Conservation (phyloP, 306 rosid genomes). For the Cajanus cajan region DNA sequence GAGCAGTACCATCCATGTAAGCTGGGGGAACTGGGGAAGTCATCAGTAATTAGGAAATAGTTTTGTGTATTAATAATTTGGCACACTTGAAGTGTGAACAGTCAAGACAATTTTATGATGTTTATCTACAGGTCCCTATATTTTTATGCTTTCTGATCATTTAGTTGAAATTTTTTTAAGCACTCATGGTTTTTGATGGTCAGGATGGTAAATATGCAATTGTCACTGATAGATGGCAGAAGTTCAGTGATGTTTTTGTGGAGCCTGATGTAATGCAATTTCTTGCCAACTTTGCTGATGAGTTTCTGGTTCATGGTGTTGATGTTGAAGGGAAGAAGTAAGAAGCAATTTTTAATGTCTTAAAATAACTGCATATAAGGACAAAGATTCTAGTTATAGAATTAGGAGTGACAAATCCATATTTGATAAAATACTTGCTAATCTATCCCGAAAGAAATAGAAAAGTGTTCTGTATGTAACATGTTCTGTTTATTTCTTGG, state of each 20-base stretch:
- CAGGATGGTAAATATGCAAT: slow-evolving; percentile 87
- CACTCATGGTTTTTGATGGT: slow-evolving; percentile 29
- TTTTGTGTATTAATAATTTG: slow-evolving; percentile 2
- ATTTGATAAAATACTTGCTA: not conserved
- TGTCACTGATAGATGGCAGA: slow-evolving; percentile 97
- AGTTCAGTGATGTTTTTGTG: slow-evolving; percentile 79
- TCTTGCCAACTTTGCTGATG: slow-evolving; percentile 86
- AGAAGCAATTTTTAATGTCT: slow-evolving; percentile 19
- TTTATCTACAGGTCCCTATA: not conserved
- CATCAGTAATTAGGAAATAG: not conserved
- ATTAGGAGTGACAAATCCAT: not conserved
- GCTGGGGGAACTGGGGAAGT: not conserved
- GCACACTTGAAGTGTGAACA: not conserved
- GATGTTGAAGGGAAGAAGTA: slow-evolving; percentile 99
- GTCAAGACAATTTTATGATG: slow-evolving; percentile 4
- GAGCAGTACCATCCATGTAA: slow-evolving; percentile 8
- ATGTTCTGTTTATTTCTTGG: not conserved
- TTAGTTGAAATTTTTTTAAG: slow-evolving; percentile 15
- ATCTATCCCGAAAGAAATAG: not conserved
- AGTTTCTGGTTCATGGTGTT: slow-evolving; percentile 93
- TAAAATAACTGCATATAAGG: not conserved
- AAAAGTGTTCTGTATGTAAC: not conserved
- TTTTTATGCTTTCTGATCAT: slow-evolving; percentile 4
- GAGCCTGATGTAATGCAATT: slow-evolving; percentile 57
- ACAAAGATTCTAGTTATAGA: not conserved